Conservation (phyloP, 2,329 filamentous ascomycete genomes). For the Microthyrium microscopicum region DNA sequence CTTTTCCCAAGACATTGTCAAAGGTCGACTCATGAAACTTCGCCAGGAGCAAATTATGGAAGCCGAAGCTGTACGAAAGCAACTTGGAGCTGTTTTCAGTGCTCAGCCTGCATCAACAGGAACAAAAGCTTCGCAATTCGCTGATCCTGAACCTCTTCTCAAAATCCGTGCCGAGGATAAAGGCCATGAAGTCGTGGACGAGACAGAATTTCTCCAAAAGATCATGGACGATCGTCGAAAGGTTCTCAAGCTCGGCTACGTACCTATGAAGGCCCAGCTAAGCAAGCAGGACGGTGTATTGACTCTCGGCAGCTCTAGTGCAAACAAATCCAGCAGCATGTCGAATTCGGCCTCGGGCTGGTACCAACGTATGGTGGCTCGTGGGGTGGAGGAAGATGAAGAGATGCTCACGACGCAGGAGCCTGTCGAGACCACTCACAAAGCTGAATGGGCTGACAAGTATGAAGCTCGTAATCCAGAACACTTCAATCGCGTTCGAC, state of each 20-base stretch:
- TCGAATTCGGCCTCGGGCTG: constrained; percentile 26
- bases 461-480: constrained; percentile 80
- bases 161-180: constrained; percentile 50
- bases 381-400: constrained; percentile 82
- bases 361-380: constrained; percentile 85
- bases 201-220: constrained; percentile 39
- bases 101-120: constrained; percentile 1
- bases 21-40: constrained; percentile 49
- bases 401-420: constrained; percentile 92
- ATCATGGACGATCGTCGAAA: constrained; percentile 41
- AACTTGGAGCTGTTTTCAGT: constrained; percentile 10
- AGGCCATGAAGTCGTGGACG: constrained; percentile 38
- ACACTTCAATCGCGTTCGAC: constrained; percentile 96
- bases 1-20: constrained; percentile 60
- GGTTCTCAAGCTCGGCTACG: constrained; percentile 47
- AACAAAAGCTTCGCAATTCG: constrained; percentile 20
- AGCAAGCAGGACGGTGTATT: neutral
- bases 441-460: constrained; percentile 67
- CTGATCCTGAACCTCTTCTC: constrained; percentile 51
- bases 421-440: constrained; percentile 45
- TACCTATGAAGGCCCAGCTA: constrained; percentile 38
- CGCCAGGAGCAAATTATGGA: constrained; percentile 51
- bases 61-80: constrained; percentile 34
- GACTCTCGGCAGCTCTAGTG: neutral
- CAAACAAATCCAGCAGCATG: constrained; percentile 15